Evolutionary conservation across 2,329 filamentous ascomycete genomes (phyloP).

Genomic region (Stromatinia cepivora): DNA sequence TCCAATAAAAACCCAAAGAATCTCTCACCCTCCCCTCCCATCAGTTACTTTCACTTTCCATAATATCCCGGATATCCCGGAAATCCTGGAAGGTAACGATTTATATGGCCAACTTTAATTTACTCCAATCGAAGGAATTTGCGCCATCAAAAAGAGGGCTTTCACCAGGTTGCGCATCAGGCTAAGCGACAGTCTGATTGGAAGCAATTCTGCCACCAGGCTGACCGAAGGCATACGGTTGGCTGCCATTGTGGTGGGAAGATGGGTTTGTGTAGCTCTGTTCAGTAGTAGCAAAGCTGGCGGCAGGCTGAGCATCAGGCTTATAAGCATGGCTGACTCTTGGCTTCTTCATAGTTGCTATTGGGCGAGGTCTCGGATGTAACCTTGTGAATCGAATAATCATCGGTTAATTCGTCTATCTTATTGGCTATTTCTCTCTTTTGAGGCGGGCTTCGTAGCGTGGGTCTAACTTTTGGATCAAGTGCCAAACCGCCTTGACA

Average conservation of each 20-base stretch:
- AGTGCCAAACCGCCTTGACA: not conserved
- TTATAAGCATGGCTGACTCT: too few species aligned
- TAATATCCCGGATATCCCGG: not conserved
- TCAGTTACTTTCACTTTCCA: not conserved
- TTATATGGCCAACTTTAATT: too few species aligned
- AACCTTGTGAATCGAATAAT: not conserved
- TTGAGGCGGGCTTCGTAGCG: not conserved
- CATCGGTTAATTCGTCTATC: not conserved
- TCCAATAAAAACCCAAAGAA: not conserved
- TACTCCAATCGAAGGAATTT: too few species aligned
- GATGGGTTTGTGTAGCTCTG: too few species aligned
- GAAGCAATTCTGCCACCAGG: too few species aligned
- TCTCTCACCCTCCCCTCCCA: not conserved
- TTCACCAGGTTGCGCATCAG: not conserved
- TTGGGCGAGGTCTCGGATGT: not conserved
- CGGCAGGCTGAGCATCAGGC: too few species aligned
- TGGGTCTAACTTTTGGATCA: not conserved
- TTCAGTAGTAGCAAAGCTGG: too few species aligned
- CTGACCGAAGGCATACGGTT: too few species aligned
- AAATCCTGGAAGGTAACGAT: too few species aligned
- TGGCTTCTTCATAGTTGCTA: not conserved
- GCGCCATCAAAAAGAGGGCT: too few species aligned
- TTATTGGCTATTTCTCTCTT: not conserved
- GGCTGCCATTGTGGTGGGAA: too few species aligned
- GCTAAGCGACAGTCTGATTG: not conserved